Percentiles rank a stretch among this genome's conserved stretches.
These are phyloP conservation scores for Lepidium africanum DNA, from an alignment of 345 rosid species.

Conservation along the genomic window DNA sequence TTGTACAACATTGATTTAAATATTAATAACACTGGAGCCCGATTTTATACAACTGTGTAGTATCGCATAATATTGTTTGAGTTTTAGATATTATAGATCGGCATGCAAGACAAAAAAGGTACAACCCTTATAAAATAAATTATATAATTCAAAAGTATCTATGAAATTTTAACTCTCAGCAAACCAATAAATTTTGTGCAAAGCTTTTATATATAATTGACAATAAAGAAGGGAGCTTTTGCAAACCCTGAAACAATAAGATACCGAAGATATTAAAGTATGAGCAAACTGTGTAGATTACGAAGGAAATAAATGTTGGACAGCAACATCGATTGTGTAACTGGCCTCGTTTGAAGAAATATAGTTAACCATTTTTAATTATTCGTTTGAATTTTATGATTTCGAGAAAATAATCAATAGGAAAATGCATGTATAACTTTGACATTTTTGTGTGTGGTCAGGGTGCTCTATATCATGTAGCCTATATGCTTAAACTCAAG, in stretches of 20 bases:
- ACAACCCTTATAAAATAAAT: no score
- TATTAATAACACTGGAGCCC: no score
- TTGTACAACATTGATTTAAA: no score
- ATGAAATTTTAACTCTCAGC: no score
- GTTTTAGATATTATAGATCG: no score
- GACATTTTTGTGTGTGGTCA: conserved; percentile 11
- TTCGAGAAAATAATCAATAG: background rate
- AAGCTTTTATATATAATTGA: conserved; percentile 3
- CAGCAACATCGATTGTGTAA: background rate
- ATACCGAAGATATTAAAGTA: background rate
- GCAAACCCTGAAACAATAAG: background rate
- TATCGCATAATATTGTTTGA: no score
- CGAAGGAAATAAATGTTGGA: background rate
- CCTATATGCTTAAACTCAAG: conserved; percentile 25
- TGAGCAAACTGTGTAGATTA: background rate
- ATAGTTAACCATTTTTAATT: background rate
- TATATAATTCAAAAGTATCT: no score
- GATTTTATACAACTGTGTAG: no score
- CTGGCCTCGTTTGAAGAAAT: background rate
- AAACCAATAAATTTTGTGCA: no score
- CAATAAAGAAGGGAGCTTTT: background rate
- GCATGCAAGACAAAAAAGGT: no score
- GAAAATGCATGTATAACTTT: conserved; percentile 16
- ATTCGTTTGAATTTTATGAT: background rate
- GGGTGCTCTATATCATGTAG: background rate